Percentiles rank a stretch among this genome's conserved stretches.
phyloP scores from a whole-genome alignment of 73 alveolate genomes.

The Durusdinium trenchii region DNA sequence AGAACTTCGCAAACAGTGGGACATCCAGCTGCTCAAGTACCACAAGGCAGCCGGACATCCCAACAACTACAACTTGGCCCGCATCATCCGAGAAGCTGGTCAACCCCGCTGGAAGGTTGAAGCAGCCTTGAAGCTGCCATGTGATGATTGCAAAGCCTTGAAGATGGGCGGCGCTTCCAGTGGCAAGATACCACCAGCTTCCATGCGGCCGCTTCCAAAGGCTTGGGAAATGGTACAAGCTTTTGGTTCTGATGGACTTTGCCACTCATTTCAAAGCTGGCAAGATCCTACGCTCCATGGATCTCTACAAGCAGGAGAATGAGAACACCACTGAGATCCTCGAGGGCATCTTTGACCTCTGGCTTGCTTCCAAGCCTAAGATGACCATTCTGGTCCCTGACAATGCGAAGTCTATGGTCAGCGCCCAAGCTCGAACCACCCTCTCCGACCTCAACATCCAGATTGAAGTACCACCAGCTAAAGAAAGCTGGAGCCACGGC shows the following conservation, averaged over 20 bases:
- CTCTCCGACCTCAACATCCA: neutral
- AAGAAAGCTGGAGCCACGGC: slow-evolving; percentile 10
- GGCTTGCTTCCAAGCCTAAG: neutral
- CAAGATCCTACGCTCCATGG: neutral
- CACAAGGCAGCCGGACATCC: slow-evolving; percentile 21
- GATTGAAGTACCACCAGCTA: neutral
- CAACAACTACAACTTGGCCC: neutral
- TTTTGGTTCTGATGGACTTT: neutral
- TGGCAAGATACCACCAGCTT: slow-evolving; percentile 11
- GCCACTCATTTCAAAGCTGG: neutral
- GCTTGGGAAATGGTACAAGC: neutral
- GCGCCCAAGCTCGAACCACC: neutral
- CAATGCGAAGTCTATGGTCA: slow-evolving; percentile 1
- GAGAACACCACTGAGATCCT: neutral
- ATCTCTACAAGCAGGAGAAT: neutral
- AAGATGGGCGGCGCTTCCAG: neutral
- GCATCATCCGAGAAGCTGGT: neutral
- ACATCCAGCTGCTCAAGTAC: neutral
- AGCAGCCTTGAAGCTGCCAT: neutral
- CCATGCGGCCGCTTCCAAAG: neutral
- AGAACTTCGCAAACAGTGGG: neutral
- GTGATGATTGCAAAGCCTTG: neutral
- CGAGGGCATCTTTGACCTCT: neutral
- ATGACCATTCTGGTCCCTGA: neutral
- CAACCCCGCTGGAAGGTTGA: neutral